Percentiles rank a stretch among this genome's conserved stretches.
These are phyloP conservation scores for Apocynum venetum DNA, from an alignment of 257 asterid genomes.

Conservation along the genomic window DNA sequence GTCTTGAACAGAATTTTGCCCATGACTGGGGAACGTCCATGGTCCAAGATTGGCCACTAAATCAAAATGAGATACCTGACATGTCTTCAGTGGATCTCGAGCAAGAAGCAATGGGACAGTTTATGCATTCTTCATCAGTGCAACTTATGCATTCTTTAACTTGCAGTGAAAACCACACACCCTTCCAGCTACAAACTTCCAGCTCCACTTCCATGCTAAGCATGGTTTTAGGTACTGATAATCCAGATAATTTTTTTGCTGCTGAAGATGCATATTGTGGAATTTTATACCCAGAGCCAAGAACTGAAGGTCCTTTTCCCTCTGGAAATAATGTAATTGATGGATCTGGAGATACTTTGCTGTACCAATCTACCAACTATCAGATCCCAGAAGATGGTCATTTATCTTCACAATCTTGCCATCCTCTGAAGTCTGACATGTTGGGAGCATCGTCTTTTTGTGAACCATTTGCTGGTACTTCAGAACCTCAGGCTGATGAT, in stretches of 20 bases:
- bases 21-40: conserved; percentile 54
- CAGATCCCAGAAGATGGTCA: conserved; percentile 46
- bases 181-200: conserved; percentile 38
- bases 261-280: conserved; percentile 30
- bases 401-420: conserved; percentile 36
- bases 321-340: conserved; percentile 31
- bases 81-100: conserved; percentile 52
- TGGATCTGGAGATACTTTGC: conserved; percentile 34
- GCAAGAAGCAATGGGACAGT: conserved; percentile 39
- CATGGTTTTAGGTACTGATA: conserved; percentile 42
- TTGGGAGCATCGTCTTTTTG: conserved; percentile 40
- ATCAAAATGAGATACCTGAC: conserved; percentile 56
- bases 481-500: conserved; percentile 36
- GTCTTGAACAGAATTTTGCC: conserved; percentile 48
- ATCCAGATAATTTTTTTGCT: conserved; percentile 31
- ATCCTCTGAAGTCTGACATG: conserved; percentile 36
- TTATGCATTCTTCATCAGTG: conserved; percentile 19
- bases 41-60: conserved; percentile 59
- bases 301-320: conserved; percentile 37
- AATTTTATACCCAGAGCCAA: conserved; percentile 33
- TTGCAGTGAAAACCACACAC: conserved; percentile 32
- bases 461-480: conserved; percentile 35
- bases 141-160: conserved; percentile 26
- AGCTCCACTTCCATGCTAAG: conserved; percentile 30
- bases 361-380: conserved; percentile 41